Evolutionary conservation across 345 rosid genomes (phyloP).

Genomic region (Salix exigua): DNA sequence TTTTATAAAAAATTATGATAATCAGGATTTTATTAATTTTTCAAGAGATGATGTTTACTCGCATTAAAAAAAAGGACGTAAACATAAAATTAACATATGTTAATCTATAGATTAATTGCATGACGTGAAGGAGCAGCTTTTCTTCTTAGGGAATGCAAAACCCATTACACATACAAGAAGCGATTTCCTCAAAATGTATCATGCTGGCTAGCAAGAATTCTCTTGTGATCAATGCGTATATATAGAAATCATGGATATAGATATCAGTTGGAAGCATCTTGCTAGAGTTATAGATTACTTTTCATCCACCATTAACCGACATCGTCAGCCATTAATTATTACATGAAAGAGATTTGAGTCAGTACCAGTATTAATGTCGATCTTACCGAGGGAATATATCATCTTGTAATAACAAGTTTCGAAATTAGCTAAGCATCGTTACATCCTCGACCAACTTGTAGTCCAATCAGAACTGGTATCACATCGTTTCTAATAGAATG

Average conservation of each 20-base stretch:
- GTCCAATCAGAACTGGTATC: too few relatives aligned
- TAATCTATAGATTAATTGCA: too few relatives aligned
- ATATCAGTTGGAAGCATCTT: too few relatives aligned
- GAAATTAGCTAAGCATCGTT: not conserved
- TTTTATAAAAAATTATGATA: fast-evolving
- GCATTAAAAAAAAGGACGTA: not conserved
- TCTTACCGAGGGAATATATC: not conserved
- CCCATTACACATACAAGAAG: not conserved
- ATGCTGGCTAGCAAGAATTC: not conserved
- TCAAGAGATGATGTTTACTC: fast-evolving
- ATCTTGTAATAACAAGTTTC: not conserved
- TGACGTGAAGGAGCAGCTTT: not conserved
- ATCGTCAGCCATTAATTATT: not conserved
- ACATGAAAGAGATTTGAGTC: not conserved
- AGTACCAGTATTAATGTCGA: too few relatives aligned
- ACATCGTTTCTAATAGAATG: not conserved
- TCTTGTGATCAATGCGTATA: not conserved
- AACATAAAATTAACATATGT: too few relatives aligned
- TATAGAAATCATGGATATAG: too few relatives aligned
- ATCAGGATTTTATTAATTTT: too few relatives aligned
- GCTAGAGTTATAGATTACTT: too few relatives aligned
- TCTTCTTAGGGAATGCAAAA: not conserved
- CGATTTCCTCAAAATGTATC: not conserved
- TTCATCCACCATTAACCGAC: not conserved
- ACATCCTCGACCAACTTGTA: not conserved